Conservation (phyloP, 208 protist genomes). For the Acanthamoeba castellanii region DNA sequence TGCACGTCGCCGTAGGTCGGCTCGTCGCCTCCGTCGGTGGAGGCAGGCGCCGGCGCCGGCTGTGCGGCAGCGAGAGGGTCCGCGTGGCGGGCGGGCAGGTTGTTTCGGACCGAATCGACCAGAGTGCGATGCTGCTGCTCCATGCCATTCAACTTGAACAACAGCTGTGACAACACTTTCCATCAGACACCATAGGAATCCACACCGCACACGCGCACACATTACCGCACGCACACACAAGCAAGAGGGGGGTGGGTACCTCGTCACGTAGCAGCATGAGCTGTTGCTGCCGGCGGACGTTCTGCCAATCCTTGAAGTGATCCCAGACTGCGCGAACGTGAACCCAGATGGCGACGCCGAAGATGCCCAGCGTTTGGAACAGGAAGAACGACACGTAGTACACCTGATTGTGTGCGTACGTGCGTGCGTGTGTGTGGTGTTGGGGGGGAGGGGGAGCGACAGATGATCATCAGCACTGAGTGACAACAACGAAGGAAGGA, state of each 20-base stretch:
- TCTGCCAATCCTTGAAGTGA: conserved; percentile 43
- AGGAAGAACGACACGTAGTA: conserved; percentile 52
- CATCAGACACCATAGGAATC: too few relatives aligned
- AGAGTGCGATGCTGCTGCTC: neutral
- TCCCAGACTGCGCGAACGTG: neutral
- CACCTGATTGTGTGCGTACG: neutral
- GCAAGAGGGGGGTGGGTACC: neutral
- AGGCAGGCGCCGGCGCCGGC: too few relatives aligned
- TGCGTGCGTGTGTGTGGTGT: neutral
- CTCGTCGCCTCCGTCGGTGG: too few relatives aligned
- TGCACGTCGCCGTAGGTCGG: too few relatives aligned
- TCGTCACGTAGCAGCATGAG: neutral
- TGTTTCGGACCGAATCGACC: neutral
- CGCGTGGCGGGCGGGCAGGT: neutral
- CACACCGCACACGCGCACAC: too few relatives aligned
- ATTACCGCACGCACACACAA: neutral
- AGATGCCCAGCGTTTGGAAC: conserved; percentile 25
- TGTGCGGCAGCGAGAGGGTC: too few relatives aligned
- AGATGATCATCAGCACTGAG: too few relatives aligned
- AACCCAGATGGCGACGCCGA: neutral
- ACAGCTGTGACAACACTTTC: neutral
- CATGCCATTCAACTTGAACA: neutral
- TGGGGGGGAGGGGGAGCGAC: neutral
- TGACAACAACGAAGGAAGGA: too few relatives aligned
- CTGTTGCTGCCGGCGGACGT: neutral